These are phyloP conservation scores for Monilinia polystroma DNA, from an alignment of 2,329 filamentous ascomycete species.

Conservation along the genomic window DNA sequence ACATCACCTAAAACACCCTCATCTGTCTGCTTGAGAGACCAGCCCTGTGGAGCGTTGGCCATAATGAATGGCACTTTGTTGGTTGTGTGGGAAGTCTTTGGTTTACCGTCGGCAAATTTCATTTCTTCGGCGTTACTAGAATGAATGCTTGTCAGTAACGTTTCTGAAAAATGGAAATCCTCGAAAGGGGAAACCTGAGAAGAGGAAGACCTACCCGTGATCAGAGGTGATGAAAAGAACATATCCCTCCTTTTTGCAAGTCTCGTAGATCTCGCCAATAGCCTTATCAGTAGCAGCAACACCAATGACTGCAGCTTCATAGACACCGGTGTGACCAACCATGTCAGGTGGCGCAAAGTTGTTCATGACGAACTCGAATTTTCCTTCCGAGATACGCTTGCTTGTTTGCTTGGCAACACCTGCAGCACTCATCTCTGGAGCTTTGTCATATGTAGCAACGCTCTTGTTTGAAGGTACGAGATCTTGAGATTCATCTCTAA, in stretches of 20 bases:
- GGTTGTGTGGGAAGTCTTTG: constrained; percentile 96
- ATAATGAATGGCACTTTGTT: constrained; percentile 98
- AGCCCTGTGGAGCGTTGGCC: constrained; percentile 91
- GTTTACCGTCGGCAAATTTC: constrained; percentile 92
- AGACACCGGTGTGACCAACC: constrained; percentile 98
- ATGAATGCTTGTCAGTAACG: constrained; percentile 32
- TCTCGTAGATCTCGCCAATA: constrained; percentile 88
- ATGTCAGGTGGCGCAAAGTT: constrained; percentile 99
- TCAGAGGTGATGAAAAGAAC: constrained; percentile 93
- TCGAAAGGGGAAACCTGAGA: background rate
- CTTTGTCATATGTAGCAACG: constrained; percentile 90
- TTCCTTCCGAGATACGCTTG: constrained; percentile 80
- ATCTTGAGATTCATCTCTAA: constrained; percentile 77
- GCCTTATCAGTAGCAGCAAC: constrained; percentile 86
- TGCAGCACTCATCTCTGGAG: constrained; percentile 94
- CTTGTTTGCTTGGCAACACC: constrained; percentile 84
- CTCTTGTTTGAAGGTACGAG: constrained; percentile 83
- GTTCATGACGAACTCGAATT: constrained; percentile 98
- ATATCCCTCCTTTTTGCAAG: constrained; percentile 91
- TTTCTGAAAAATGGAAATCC: background rate
- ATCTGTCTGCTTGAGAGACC: constrained; percentile 71
- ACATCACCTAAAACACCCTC: constrained; percentile 91
- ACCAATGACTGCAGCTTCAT: constrained; percentile 86
- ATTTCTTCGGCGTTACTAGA: constrained; percentile 89
- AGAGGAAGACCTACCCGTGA: constrained; percentile 64